Conservation (phyloP, 306 rosid genomes). For the Castanea sativa region DNA sequence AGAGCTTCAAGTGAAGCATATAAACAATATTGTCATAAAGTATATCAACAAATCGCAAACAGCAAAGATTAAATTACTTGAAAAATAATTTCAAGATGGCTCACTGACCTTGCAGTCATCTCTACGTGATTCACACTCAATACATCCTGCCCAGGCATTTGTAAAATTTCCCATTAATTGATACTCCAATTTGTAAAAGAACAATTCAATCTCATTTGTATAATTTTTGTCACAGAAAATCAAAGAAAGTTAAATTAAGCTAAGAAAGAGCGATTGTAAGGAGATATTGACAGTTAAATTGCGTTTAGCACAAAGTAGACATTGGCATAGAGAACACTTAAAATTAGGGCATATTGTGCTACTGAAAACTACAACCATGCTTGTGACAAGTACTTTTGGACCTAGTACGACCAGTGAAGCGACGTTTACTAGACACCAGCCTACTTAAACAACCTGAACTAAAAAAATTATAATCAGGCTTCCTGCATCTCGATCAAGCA, state of each 20-base stretch:
- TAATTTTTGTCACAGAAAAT: neutral
- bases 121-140: conserved; percentile 35
- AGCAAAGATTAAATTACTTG: neutral
- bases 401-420: no score
- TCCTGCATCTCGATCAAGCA: no score
- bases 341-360: no score
- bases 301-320: no score
- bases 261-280: no score
- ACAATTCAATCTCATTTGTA: conserved; percentile 8
- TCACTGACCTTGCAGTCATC: conserved; percentile 49
- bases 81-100: conserved; percentile 8
- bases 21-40: conserved; percentile 11
- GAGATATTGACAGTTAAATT: no score
- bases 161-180: conserved; percentile 22
- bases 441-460: no score
- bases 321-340: no score
- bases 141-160: conserved; percentile 42
- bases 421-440: no score
- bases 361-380: no score
- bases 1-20: conserved; percentile 40
- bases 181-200: conserved; percentile 3
- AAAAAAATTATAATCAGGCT: no score
- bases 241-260: neutral
- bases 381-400: no score
- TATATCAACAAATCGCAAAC: neutral